These are phyloP conservation scores for Aleurites moluccanus DNA, from an alignment of 441 rosid genomes.

Conservation along the genomic window DNA sequence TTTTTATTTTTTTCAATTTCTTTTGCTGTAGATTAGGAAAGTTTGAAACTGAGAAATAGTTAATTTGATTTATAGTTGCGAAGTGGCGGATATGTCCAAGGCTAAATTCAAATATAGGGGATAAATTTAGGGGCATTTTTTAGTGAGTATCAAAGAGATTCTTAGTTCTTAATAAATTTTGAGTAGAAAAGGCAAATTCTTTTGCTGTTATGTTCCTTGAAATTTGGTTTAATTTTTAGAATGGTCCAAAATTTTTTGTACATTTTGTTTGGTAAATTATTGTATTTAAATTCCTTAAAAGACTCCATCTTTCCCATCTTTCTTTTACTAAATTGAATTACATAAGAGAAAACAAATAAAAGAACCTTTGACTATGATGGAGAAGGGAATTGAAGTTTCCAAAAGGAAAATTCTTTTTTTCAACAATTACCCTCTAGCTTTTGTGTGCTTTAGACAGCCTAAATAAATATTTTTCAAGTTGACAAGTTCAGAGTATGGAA, in stretches of 20 bases:
- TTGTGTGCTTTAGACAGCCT: not conserved
- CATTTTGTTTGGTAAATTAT: not conserved
- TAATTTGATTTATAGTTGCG: constrained; percentile 32
- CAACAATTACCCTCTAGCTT: not conserved
- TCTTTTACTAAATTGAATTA: not conserved
- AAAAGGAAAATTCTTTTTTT: not conserved
- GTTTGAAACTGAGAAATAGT: constrained; percentile 35
- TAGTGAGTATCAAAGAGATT: constrained; percentile 25
- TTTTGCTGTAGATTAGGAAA: constrained; percentile 12
- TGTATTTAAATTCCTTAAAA: not conserved
- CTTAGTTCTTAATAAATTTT: not conserved
- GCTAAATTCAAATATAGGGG: not conserved
- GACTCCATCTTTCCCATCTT: not conserved
- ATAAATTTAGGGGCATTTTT: constrained; percentile 22
- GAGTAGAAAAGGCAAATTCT: not conserved
- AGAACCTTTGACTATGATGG: constrained; percentile 5
- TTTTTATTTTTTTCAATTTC: not conserved
- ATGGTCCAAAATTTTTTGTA: constrained; percentile 7
- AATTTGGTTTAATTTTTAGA: too few species aligned
- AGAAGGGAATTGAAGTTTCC: not conserved
- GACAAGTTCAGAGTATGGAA: not conserved
- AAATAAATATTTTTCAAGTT: not conserved
- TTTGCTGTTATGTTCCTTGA: constrained; percentile 8
- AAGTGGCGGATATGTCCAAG: constrained; percentile 28
- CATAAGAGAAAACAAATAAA: not conserved